Conservation (phyloP, 495 filamentous ascomycete genomes). For the Penicillium tannophilum region DNA sequence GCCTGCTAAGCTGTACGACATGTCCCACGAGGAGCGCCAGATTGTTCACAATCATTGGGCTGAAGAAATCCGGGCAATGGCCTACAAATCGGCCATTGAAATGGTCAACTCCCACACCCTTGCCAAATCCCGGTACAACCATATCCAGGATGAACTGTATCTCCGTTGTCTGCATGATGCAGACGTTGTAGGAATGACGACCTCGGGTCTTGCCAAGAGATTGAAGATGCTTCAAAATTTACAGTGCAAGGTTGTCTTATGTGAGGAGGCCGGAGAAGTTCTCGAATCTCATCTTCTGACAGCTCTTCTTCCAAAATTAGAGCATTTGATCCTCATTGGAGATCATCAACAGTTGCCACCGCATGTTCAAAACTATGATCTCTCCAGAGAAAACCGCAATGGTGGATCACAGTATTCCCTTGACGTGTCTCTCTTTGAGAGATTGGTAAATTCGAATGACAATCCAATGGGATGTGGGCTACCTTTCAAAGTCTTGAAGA, state of each 20-base stretch:
- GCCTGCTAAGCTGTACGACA: background rate
- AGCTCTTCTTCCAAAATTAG: conserved; percentile 61
- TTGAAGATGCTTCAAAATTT: conserved; percentile 20
- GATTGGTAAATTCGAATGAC: background rate
- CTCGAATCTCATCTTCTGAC: conserved; percentile 66
- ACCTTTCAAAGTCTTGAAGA: conserved; percentile 58
- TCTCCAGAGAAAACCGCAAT: conserved; percentile 56
- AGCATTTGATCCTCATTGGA: conserved; percentile 70
- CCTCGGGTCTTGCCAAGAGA: conserved; percentile 33
- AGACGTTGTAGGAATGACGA: conserved; percentile 19
- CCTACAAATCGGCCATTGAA: background rate
- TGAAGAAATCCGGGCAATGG: background rate
- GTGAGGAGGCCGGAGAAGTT: conserved; percentile 74
- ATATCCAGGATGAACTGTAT: background rate
- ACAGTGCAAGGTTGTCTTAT: conserved; percentile 50
- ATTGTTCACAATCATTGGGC: background rate
- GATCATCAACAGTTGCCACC: conserved; percentile 71
- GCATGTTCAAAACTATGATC: conserved; percentile 52
- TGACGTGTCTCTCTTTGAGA: background rate
- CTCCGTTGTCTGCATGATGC: background rate
- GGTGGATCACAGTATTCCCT: background rate
- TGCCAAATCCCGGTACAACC: background rate
- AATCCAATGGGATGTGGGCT: background rate
- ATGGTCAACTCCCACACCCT: background rate
- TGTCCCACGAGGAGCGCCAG: background rate